phyloP scores from a whole-genome alignment of 768 basidiomycete genomes.

The Xerocomellus amylosporus region DNA sequence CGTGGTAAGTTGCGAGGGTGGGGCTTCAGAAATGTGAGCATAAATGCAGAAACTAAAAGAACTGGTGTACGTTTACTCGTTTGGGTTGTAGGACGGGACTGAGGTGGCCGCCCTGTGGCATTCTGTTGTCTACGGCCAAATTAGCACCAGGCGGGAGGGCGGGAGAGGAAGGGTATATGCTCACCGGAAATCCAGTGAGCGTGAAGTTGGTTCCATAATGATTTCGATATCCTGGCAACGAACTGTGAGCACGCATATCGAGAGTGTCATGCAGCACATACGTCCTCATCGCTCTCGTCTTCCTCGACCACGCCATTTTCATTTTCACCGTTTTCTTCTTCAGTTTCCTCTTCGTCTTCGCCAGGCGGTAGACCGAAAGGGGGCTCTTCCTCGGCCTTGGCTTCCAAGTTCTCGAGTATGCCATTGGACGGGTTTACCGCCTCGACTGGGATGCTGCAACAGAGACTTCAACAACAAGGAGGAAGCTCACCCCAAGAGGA shows the following conservation, averaged over 20 bases:
- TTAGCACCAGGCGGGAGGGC: not conserved
- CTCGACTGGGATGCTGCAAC: slow-evolving; percentile 41
- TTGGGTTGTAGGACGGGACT: slow-evolving; percentile 33
- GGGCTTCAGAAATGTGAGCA: slow-evolving; percentile 22
- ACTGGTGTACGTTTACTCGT: slow-evolving; percentile 29
- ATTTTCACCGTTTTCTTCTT: slow-evolving; percentile 26
- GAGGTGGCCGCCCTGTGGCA: slow-evolving; percentile 29
- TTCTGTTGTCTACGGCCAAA: slow-evolving; percentile 34
- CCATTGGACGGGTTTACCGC: slow-evolving; percentile 45
- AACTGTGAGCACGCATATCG: slow-evolving; percentile 2
- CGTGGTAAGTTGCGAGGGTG: slow-evolving; percentile 65
- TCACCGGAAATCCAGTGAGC: slow-evolving; percentile 74
- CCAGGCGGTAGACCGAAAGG: slow-evolving; percentile 26
- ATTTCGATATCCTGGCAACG: slow-evolving; percentile 76
- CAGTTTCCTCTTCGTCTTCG: slow-evolving; percentile 28
- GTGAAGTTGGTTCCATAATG: slow-evolving; percentile 77
- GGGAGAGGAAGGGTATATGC: slow-evolving; percentile 11
- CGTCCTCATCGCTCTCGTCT: slow-evolving; percentile 48
- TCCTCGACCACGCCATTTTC: slow-evolving; percentile 43
- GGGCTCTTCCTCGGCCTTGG: slow-evolving; percentile 39
- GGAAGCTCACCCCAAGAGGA: slow-evolving; percentile 31
- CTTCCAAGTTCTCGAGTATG: slow-evolving; percentile 49
- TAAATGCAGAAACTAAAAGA: not conserved
- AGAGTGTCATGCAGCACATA: slow-evolving; percentile 24
- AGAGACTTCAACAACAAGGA: slow-evolving; percentile 19